Conservation (phyloP, 495 filamentous ascomycete species). For the Talaromyces thailandensis region DNA sequence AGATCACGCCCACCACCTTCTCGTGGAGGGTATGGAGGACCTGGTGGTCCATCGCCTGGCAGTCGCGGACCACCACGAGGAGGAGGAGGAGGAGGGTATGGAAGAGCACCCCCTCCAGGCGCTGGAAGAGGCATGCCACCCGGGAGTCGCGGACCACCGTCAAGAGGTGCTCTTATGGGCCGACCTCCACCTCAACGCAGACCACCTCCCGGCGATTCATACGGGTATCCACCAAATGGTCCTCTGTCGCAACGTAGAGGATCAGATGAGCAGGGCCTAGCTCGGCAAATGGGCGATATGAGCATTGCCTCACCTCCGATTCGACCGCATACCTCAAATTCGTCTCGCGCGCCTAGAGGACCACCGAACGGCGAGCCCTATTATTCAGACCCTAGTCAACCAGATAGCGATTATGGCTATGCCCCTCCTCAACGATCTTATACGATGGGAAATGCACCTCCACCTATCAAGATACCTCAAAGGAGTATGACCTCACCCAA, state of each 20-base stretch:
- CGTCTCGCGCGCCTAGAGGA: constrained; percentile 19
- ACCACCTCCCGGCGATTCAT: constrained; percentile 2
- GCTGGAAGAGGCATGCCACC: constrained; percentile 1
- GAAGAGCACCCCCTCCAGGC: constrained; percentile 2
- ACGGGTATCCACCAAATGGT: neutral
- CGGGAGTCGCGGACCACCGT: constrained; percentile 1
- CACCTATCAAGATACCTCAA: constrained; percentile 15
- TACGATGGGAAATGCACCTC: constrained; percentile 20
- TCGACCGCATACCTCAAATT: constrained; percentile 32
- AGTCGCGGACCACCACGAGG: neutral
- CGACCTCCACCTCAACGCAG: constrained; percentile 4
- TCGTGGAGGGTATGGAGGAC: neutral
- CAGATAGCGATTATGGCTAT: neutral
- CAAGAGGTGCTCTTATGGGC: constrained; percentile 3
- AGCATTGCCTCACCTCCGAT: constrained; percentile 33
- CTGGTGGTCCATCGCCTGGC: neutral
- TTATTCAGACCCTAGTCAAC: constrained; percentile 6
- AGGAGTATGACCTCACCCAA: constrained; percentile 32
- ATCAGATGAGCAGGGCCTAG: constrained; percentile 19
- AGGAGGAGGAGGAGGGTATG: constrained; percentile 1
- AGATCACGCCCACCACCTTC: constrained; percentile 2
- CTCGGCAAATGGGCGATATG: constrained; percentile 49
- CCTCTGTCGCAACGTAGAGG: constrained; percentile 3
- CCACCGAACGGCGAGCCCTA: neutral
- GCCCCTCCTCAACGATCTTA: constrained; percentile 18